A percentile compares a stretch with the other conserved stretches of the same genome.
phyloP scores from a whole-genome alignment of 2,329 filamentous ascomycete genomes.

The Epichloe sibirici region DNA sequence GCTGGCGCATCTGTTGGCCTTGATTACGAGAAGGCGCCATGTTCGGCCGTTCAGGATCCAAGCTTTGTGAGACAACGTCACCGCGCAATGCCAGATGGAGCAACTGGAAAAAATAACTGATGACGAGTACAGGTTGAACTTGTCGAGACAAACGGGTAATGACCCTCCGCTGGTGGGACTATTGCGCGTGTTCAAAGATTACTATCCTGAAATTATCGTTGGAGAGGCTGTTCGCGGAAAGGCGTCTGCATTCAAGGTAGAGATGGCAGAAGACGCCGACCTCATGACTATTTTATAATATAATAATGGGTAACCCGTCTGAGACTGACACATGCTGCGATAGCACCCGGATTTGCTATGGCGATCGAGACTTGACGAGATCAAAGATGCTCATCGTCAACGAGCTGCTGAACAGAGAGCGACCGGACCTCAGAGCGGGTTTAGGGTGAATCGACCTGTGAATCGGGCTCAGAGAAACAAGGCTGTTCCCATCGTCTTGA shows the following conservation, averaged over 20 bases:
- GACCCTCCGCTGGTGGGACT: constrained; percentile 65
- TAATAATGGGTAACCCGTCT: too few species aligned
- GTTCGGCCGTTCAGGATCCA: constrained; percentile 78
- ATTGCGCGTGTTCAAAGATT: constrained; percentile 76
- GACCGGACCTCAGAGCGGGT: constrained; percentile 33
- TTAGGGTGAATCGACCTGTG: constrained; percentile 46
- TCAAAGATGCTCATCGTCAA: constrained; percentile 48
- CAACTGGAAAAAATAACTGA: neutral
- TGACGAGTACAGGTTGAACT: constrained; percentile 34
- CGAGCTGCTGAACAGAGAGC: constrained; percentile 27
- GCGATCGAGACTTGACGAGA: constrained; percentile 52
- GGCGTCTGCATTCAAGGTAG: constrained; percentile 49
- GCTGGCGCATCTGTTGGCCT: constrained; percentile 65
- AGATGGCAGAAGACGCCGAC: neutral
- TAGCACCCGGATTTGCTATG: constrained; percentile 67
- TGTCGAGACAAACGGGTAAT: constrained; percentile 51
- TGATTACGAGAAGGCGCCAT: constrained; percentile 70
- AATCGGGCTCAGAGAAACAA: constrained; percentile 19
- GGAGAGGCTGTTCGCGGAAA: constrained; percentile 51
- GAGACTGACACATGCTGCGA: constrained; percentile 9
- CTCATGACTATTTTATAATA: too few species aligned
- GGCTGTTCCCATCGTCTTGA: constrained; percentile 58
- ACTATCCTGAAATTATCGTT: constrained; percentile 79
- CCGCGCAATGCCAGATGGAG: constrained; percentile 2
- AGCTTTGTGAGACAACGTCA: constrained; percentile 39